Evolutionary conservation across 441 rosid species (phyloP), one percentile per base, ranked within the genome.

Genomic region (Sinapis alba): DNA sequence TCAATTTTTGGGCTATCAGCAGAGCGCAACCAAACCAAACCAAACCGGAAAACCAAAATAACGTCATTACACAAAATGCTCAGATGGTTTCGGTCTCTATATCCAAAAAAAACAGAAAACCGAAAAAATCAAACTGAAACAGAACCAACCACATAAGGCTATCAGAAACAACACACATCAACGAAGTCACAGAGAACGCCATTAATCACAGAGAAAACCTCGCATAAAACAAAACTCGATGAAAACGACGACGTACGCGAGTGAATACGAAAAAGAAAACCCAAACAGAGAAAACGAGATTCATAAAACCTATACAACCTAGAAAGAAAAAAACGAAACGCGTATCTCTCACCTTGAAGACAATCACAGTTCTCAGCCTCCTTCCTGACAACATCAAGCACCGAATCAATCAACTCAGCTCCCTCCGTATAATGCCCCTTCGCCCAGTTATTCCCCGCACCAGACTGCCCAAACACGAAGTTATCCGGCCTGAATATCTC

Each of bases 361-460:
- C 82, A 79, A 26, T 79, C 82, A 61, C 82, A 79, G 32, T 79
- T 74, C 78, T 79, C 82, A 50, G 82, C 82, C 9, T 79, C 82
- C 19, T 79, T 79, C 62, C 82, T 73, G 7, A 79, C 78, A 62
- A 79, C 78, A 50, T 79, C 82, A 15, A 79, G 78, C 23, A 79
- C 79, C 0, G 82, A 79, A 59, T 79, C 82, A n/a, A 79, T 79
- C 58, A 79, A 18, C 26, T 79, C 82, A 2, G 78, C 82, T 34
- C 82, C 79, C 47, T 79, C 82, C 18, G 79, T 79, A 51, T 79
- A 79, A 0, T 79, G 78, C 58, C 82, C 82, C 58, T 79, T 79
- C 27, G 93, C 93, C 91, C 93, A 90, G 80, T 90, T 90, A 77
- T 90, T 88, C 18, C 93, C 93, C 0, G 96, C 96, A 27, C 91